These are phyloP conservation scores for Candida khao-thaluensis DNA, from an alignment of 805 yeast species.

Conservation along the genomic window DNA sequence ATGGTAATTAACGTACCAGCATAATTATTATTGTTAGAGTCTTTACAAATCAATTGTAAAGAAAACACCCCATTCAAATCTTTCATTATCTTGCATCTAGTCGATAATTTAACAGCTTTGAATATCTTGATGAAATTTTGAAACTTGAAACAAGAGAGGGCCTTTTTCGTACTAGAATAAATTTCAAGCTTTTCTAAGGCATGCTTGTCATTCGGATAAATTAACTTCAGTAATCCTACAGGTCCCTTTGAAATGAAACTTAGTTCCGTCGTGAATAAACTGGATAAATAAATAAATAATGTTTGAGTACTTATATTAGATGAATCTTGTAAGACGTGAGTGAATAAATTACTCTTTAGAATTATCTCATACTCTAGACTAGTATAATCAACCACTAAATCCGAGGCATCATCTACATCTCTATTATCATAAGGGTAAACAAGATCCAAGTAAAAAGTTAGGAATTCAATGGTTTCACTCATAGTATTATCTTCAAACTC, in stretches of 20 bases:
- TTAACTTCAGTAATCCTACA: slow-evolving; percentile 68
- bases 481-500: slow-evolving; percentile 43
- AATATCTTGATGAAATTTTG: slow-evolving; percentile 31
- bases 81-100: slow-evolving; percentile 39
- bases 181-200: slow-evolving; percentile 61
- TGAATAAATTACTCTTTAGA: slow-evolving; percentile 37
- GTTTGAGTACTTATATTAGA: slow-evolving; percentile 35
- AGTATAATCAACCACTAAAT: slow-evolving; percentile 25
- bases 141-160: slow-evolving; percentile 32
- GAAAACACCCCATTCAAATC: slow-evolving; percentile 37
- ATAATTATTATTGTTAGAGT: slow-evolving; percentile 24
- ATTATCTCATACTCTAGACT: slow-evolving; percentile 36
- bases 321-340: slow-evolving; percentile 36
- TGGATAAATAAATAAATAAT: slow-evolving; percentile 32
- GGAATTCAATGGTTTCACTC: slow-evolving; percentile 42
- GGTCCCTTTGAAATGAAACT: slow-evolving; percentile 67
- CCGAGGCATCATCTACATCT: slow-evolving; percentile 18
- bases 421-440: slow-evolving; percentile 23
- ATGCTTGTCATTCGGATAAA: slow-evolving; percentile 60
- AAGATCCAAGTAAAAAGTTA: slow-evolving; percentile 34
- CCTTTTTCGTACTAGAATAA: slow-evolving; percentile 22
- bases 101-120: slow-evolving; percentile 36
- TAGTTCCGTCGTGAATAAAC: slow-evolving; percentile 36
- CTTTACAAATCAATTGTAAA: slow-evolving; percentile 39
- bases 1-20: slow-evolving; percentile 40